Conservation (phyloP, 2,329 filamentous ascomycete species). For the Lojkania enalia region DNA sequence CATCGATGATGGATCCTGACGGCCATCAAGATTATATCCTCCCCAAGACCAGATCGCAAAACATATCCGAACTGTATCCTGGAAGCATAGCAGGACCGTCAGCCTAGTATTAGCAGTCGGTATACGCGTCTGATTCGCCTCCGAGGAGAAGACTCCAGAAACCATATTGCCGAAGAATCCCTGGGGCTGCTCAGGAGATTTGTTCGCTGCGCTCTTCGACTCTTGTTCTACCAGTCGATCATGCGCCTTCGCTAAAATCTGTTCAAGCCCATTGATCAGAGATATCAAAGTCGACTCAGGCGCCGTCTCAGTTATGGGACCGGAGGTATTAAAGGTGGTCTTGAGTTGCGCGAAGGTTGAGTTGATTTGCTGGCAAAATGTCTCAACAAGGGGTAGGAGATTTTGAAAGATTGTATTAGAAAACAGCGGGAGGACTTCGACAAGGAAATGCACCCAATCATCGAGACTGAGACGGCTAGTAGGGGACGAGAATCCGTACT, state of each 20-base stretch:
- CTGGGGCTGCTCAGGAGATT: constrained; percentile 80
- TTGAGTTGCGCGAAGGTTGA: constrained; percentile 73
- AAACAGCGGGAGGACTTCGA: constrained; percentile 82
- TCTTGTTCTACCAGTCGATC: constrained; percentile 80
- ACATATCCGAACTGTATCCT: constrained; percentile 90
- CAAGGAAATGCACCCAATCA: constrained; percentile 86
- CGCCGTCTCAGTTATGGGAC: constrained; percentile 34
- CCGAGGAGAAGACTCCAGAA: constrained; percentile 83
- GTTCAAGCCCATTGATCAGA: constrained; percentile 91
- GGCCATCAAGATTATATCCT: constrained; percentile 61
- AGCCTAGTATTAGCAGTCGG: constrained; percentile 90
- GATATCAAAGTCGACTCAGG: constrained; percentile 77
- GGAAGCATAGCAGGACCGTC: constrained; percentile 93
- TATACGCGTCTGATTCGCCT: constrained; percentile 74
- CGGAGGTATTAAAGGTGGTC: constrained; percentile 58
- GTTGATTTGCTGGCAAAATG: constrained; percentile 78
- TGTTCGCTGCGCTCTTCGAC: constrained; percentile 66
- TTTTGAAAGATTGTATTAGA: constrained; percentile 85
- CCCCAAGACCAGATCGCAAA: constrained; percentile 96
- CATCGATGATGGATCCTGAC: constrained; percentile 67
- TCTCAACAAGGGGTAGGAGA: constrained; percentile 86
- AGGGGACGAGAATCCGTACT: constrained; percentile 75
- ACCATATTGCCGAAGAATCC: constrained; percentile 95
- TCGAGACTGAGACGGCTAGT: constrained; percentile 79
- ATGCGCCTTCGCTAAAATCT: constrained; percentile 84